These are phyloP conservation scores for Trichoderma hamatum DNA, from an alignment of 2,329 filamentous ascomycete species.

Conservation along the genomic window DNA sequence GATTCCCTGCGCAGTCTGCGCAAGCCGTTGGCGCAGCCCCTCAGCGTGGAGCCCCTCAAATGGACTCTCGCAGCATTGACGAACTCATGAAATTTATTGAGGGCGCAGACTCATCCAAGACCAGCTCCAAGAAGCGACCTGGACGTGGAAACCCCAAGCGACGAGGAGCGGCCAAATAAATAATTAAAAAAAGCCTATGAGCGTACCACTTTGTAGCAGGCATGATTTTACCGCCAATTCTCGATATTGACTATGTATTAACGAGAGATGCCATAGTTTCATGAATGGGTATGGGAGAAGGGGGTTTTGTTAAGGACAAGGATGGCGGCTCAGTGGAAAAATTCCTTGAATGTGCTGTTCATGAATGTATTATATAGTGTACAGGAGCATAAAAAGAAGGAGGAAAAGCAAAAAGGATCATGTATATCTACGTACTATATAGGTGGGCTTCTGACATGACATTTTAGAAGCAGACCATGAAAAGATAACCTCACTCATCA, in stretches of 20 bases:
- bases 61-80: conserved; percentile 85
- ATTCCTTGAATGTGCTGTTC: conserved; percentile 4
- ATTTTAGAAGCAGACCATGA: conserved; percentile 9
- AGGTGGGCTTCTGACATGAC: conserved; percentile 13
- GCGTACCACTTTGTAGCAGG: conserved; percentile 5
- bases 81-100: conserved; percentile 95
- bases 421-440: conserved; percentile 19
- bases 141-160: conserved; percentile 60
- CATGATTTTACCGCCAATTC: conserved; percentile 2
- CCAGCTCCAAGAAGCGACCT: conserved; percentile 57
- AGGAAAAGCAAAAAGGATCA: conserved; percentile 3
- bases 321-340: background rate
- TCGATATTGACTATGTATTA: conserved; percentile 7
- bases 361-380: conserved; percentile 25
- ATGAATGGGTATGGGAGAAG: conserved; percentile 11
- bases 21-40: conserved; percentile 39
- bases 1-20: conserved; percentile 55
- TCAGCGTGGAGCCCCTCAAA: conserved; percentile 39
- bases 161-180: conserved; percentile 41
- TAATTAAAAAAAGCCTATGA: conserved; percentile 31
- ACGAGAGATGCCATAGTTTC: conserved; percentile 20
- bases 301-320: conserved; percentile 7
- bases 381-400: background rate
- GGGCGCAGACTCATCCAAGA: conserved; percentile 61
- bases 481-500: conserved; percentile 31